Evolutionary conservation across 371 early-diverging fungal species (phyloP).

Genomic region (Edhazardia aedis): DNA sequence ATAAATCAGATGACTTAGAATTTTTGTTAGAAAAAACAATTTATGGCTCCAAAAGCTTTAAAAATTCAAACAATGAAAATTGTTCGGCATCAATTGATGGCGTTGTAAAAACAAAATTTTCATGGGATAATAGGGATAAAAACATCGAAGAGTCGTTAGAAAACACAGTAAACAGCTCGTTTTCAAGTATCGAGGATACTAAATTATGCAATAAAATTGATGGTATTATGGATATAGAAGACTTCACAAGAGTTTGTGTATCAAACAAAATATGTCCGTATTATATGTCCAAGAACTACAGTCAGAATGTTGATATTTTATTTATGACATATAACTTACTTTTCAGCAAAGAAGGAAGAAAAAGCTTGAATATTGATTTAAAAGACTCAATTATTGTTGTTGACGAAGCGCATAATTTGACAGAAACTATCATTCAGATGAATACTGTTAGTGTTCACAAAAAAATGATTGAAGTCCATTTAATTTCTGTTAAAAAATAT

Average conservation of each 20-base stretch:
- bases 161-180: too few relatives aligned
- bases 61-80: too few relatives aligned
- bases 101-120: too few relatives aligned
- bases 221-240: conserved; percentile 35
- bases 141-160: too few relatives aligned
- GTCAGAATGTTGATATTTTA: conserved; percentile 25
- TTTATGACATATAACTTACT: conserved; percentile 43
- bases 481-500: background rate
- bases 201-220: too few relatives aligned
- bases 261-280: conserved; percentile 40
- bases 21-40: too few relatives aligned
- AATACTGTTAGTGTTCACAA: conserved; percentile 20
- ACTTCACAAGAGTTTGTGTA: conserved; percentile 15
- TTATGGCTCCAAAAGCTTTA: too few relatives aligned
- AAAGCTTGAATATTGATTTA: conserved; percentile 24
- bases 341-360: conserved; percentile 32
- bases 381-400: conserved; percentile 37
- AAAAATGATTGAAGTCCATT: background rate
- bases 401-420: conserved; percentile 48
- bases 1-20: too few relatives aligned
- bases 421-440: conserved; percentile 32
- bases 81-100: too few relatives aligned
- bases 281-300: conserved; percentile 27
- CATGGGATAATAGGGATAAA: too few relatives aligned
- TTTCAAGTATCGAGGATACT: too few relatives aligned